Base-by-base conservation (phyloP, 1,284 basidiomycete species). In the Cutaneotrichosporon sp. region DNA sequence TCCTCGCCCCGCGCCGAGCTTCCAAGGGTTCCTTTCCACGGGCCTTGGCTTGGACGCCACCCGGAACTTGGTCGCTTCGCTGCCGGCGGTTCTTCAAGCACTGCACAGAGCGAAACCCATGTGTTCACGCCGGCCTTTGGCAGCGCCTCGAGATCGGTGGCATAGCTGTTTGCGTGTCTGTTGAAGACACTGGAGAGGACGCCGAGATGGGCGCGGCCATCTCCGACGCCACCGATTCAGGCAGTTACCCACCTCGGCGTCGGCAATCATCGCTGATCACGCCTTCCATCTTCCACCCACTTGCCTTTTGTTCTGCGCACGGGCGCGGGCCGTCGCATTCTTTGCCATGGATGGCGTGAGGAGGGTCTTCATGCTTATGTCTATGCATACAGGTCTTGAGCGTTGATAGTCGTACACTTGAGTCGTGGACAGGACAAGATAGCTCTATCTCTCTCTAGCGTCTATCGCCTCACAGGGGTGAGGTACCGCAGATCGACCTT, bases 401-500 rank as follows among this genome's bases (percentile, higher is more conserved):
- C 18, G 38, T 18, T 14, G 18, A 42, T 42, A 18, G 34, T 42
- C 38, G 38, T 42, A 42, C 38, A 42, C 38, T 42, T 42, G 38
- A 42, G 38, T n/a, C n/a, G 18, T n/a, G 3, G 18, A 18, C 38
- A 20, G 2, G 3, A 18, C 18, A 42, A 42, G 38, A 42, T 18
- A 38, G 14, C 9, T 38, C 36, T 38, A 38, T 10, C 36, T 11
- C 14, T 38, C 36, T 38, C 29, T 29, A 29, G 18, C 18, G 3
- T 42, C 18, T 42, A 42, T n/a, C 38, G 8, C 34, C 51, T 34
- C 33, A 38, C 22, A 14, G 51, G 34, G 13, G 51, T 10, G 24
- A 66, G 58, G 25, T 58, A 66, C 18, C 64, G 45, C 43, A 49
- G 31, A n/a, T 60, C 64, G 33, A 63, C 56, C n/a, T 49, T 46